These are phyloP conservation scores for Serendipita sp. DNA, from an alignment of 768 basidiomycete species.

Conservation along the genomic window DNA sequence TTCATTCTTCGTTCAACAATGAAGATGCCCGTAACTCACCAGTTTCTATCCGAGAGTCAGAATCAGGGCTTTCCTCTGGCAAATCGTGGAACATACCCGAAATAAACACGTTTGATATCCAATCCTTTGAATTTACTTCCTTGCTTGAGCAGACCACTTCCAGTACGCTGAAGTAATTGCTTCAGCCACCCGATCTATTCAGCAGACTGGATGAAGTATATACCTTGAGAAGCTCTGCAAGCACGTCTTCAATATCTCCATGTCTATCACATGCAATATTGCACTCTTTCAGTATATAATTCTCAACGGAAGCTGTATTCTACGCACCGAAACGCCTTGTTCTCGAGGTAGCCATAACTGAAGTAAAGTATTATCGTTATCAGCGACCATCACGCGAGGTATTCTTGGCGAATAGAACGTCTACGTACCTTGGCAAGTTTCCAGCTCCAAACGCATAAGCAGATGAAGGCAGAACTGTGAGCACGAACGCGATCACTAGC, in stretches of 20 bases:
- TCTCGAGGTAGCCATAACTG: constrained; percentile 76
- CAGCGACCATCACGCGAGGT: not conserved
- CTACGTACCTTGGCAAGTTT: constrained; percentile 57
- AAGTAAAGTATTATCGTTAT: not conserved
- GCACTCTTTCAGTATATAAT: not conserved
- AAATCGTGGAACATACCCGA: constrained; percentile 34
- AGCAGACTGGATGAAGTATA: constrained; percentile 28
- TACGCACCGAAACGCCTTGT: constrained; percentile 34
- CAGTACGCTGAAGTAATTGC: constrained; percentile 27
- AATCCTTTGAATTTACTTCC: constrained; percentile 54
- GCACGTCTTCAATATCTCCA: constrained; percentile 73
- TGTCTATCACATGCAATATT: constrained; percentile 35
- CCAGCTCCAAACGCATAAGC: constrained; percentile 59
- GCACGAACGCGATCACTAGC: constrained; percentile 2
- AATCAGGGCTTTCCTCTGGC: not conserved
- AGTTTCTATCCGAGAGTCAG: constrained; percentile 7
- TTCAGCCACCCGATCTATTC: constrained; percentile 26
- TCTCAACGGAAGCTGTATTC: not conserved
- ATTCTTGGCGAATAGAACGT: constrained; percentile 6
- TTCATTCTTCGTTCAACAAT: not conserved
- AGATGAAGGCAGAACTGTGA: constrained; percentile 6
- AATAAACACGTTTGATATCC: constrained; percentile 73
- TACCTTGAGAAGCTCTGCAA: constrained; percentile 29
- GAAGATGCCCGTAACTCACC: not conserved
- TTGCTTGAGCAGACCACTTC: constrained; percentile 38